Base-by-base conservation (phyloP, 2,329 filamentous ascomycete genomes). In the Dichotomopilus funicola region DNA sequence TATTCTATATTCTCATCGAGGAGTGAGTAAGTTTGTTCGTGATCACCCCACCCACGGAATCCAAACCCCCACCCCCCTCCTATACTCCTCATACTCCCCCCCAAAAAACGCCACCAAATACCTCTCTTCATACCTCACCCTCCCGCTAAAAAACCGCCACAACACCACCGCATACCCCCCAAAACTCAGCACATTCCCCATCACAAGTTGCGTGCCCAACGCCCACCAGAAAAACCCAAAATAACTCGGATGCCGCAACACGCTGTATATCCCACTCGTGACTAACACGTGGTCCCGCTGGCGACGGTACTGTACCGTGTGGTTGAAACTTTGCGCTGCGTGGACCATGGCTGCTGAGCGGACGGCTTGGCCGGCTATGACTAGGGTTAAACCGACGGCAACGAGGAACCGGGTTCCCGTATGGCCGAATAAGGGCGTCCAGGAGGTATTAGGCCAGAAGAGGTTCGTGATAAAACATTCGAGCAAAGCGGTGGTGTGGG, bases 151-250 rank as follows among this genome's bases (percentile, higher is more conserved):
- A 70, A 99, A 99, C 58, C 75, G 78, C 89, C 89, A 96, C 62
- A 99, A 71, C 12, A 95, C 87, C 6, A 79, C 69, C 0, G 82
- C 72, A 74, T 95, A 97, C 1, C 73, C 87, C 6, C 85, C 62
- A 55, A 95, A 83, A 68, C 90, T 95, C 2, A 95, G 62, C 7
- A 80, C 72, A 71, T 99, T 99, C 13, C 92, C 92, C 61, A 96
- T 77, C 53, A 95, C 83, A 44, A 97, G 67, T 76, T 99, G 94
- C 10, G 91, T 96, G 5, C 94, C 94, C n/a, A 97, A 67, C 0
- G 89, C 90, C 92, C 92, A 99, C 85, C 91, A 97, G 72, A 96
- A 99, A 75, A 96, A 99, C 3, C 92, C 94, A 74, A 97, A 96
- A 72, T 99, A 99, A 57, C 87, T 88, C 10, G 94, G 94, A 71